Evolutionary conservation across 2,329 filamentous ascomycete species (phyloP), one percentile per base, ranked within the genome.

Genomic region (Graphilbum ipis-grandicollis): DNA sequence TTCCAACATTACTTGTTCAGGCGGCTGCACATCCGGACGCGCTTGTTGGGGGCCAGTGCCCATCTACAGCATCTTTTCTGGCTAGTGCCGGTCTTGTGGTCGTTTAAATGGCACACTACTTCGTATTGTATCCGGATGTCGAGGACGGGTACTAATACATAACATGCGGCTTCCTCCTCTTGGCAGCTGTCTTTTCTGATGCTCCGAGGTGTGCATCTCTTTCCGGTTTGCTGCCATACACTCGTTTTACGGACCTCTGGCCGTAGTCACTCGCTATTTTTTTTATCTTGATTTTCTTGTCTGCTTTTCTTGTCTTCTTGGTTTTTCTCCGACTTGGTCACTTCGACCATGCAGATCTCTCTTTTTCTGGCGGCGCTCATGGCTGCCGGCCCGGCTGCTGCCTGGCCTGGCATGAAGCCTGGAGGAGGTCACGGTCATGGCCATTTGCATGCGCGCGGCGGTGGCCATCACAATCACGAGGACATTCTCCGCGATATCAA

Each of bases 331-430:
- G 5, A 13, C 26, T 28, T 28, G 8, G 2, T 14, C 15, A 3
- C 5, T n/a, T 15, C 26, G 22, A 31, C 30, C 17, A 43, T 44
- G 39, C 39, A 38, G 13, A 23, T 34, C 33, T 28, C 37, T 5
- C 21, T 36, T 9, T 8, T 40, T 21, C 9, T 40, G 31, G 23
- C 34, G 9, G 41, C 38, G 2, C 33, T 40, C 10, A 33, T 31
- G 17, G 38, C 36, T 25, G 41, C 38, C 34, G 37, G 35, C 13
- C 37, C 39, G 6, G 39, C 30, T 26, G 36, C 35, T 15, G 41
- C 39, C 15, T 43, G 40, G 35, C 39, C 41, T 12, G 41, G 41
- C 33, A 43, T 43, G 41, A 33, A 15, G 5, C 19, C 39, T 26
- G 36, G 35, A 15, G 35, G 19, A n/a, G 33, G 22, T 7, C 33